These are phyloP conservation scores for Wickerhamiella hasegawae DNA, from an alignment of 805 yeast genomes.

Conservation along the genomic window DNA sequence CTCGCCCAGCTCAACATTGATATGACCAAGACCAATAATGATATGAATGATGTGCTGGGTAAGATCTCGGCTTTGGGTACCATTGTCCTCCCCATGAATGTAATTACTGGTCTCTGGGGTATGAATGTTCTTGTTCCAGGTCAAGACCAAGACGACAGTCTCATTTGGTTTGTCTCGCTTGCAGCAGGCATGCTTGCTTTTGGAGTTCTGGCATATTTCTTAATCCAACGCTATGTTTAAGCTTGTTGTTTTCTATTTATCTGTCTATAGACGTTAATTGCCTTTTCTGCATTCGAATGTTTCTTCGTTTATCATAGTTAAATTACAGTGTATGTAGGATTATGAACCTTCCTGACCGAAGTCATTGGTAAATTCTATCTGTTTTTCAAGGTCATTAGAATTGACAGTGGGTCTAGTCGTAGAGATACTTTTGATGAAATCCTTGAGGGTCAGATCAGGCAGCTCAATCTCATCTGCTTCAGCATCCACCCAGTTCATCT, in stretches of 20 bases:
- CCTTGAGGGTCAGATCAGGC: conserved; percentile 79
- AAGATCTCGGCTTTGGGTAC: conserved; percentile 90
- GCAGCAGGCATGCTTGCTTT: conserved; percentile 17
- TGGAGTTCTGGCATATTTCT: conserved; percentile 16
- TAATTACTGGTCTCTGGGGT: conserved; percentile 96
- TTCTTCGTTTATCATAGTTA: no score
- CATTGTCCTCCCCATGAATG: conserved; percentile 85
- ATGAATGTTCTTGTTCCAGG: conserved; percentile 98
- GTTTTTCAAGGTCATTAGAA: conserved; percentile 62
- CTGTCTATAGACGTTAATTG: no score
- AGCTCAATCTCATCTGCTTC: conserved; percentile 79
- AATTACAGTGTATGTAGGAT: no score
- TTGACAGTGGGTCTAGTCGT: conserved; percentile 92
- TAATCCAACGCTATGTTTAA: conserved; percentile 13
- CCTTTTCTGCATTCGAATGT: no score
- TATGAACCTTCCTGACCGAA: conserved; percentile 95
- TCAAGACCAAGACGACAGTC: conserved; percentile 39
- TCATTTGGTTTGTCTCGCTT: conserved; percentile 46
- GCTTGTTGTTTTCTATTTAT: no score
- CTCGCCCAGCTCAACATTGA: conserved; percentile 94
- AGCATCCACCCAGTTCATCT: conserved; percentile 87
- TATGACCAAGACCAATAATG: conserved; percentile 93
- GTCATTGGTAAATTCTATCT: conserved; percentile 77
- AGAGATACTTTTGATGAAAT: conserved; percentile 82
- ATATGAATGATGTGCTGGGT: conserved; percentile 90